phyloP scores from a whole-genome alignment of 2,329 filamentous ascomycete genomes.

The Cladosporium sp. region DNA sequence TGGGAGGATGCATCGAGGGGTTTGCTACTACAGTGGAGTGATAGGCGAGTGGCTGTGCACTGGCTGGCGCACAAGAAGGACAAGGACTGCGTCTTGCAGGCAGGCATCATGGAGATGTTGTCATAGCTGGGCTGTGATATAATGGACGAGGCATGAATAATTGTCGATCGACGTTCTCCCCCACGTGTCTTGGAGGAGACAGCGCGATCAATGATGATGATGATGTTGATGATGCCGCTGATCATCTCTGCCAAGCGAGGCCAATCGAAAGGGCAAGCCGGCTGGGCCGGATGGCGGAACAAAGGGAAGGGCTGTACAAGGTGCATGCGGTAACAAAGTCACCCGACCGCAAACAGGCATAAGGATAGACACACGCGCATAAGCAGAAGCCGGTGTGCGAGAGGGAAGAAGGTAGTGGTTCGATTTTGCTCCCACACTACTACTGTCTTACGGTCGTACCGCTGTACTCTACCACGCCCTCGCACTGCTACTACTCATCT shows the following conservation, averaged over 20 bases:
- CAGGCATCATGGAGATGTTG: neutral
- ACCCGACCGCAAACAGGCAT: slow-evolving; percentile 4
- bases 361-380: slow-evolving; percentile 3
- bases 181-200: neutral
- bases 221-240: neutral
- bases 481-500: neutral
- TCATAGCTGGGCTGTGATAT: neutral
- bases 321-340: neutral
- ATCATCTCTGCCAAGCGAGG: slow-evolving; percentile 1
- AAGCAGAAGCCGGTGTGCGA: neutral
- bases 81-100: neutral
- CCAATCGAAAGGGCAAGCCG: neutral
- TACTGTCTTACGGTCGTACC: neutral
- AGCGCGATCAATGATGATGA: neutral
- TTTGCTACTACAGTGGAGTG: neutral
- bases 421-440: neutral
- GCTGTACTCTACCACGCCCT: neutral
- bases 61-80: neutral
- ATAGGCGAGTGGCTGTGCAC: slow-evolving; percentile 5
- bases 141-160: neutral
- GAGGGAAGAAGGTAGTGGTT: neutral
- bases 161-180: neutral
- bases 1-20: neutral
- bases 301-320: neutral
- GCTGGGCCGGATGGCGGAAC: slow-evolving; percentile 1